Base-by-base conservation (phyloP, 306 rosid species). In the Trifolium pratense region DNA sequence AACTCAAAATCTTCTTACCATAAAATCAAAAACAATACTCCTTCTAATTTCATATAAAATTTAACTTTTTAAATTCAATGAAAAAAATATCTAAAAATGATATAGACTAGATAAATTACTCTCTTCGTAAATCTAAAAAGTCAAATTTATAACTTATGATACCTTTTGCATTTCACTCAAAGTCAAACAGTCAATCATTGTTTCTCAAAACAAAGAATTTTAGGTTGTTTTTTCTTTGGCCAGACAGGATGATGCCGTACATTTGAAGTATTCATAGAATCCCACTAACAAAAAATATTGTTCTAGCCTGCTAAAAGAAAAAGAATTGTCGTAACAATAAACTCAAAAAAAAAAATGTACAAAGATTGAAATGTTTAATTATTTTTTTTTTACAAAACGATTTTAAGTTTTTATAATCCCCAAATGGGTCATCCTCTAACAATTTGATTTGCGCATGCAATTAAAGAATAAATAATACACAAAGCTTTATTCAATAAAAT, bases 381-480 rank as follows among this genome's bases (percentile, higher is more conserved):
- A n/a, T n/a, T n/a, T n/a, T n/a, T n/a, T n/a, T n/a, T n/a, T n/a
- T n/a, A n/a, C n/a, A n/a, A n/a, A n/a, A n/a, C n/a, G 37, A 57
- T 73, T 73, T 73, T 34, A 18, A 13, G 36, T 66, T 66, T 79
- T 37, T 7, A 15, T 66, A 21, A 11, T 59, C 46, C 25, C 49
- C 52, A 8, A 66, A 51, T 42, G 61, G 62, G n/a, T 51, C 60
- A 74, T 21, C 52, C 10, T 29, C 32, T 36, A 59, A 43, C 15
- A 51, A 52, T 80, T 23, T 70, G 39, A 63, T 20, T 45, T 23
- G 39, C 68, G 84, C 84, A 80, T 75, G 77, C 77, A 70, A 25
- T 13, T 42, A 55, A 71, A 31, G 39, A 40, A 65, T 45, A 51
- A 79, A 67, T 31, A 68, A 67, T 8, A 4, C 71, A 66, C 16